Evolutionary conservation across 495 filamentous ascomycete genomes (phyloP).

Genomic region (Hyaloscypha variabilis): DNA sequence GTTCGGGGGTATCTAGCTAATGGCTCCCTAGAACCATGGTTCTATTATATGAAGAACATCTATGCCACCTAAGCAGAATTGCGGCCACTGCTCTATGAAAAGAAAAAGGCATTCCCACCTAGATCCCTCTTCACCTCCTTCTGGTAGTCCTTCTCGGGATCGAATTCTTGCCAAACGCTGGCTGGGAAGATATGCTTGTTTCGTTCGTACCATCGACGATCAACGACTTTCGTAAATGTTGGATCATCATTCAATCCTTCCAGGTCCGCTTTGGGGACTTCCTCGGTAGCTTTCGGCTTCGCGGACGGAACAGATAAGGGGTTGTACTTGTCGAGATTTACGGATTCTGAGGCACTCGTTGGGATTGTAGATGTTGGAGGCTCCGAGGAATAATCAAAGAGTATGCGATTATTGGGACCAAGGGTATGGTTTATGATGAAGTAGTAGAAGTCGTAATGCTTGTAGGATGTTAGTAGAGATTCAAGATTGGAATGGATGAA

Average conservation of each 20-base stretch:
- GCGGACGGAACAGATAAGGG: slow-evolving; percentile 46
- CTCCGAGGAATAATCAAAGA: slow-evolving; percentile 76
- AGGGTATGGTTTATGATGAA: slow-evolving; percentile 86
- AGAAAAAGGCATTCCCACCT: slow-evolving; percentile 93
- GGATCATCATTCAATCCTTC: slow-evolving; percentile 83
- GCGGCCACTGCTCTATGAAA: slow-evolving; percentile 45
- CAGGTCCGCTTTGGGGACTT: slow-evolving; percentile 44
- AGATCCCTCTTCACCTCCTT: slow-evolving; percentile 79
- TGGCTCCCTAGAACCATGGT: background rate
- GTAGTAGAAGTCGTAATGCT: slow-evolving; percentile 98
- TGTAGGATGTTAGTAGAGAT: slow-evolving; percentile 8
- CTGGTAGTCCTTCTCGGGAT: slow-evolving; percentile 83
- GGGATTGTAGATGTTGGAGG: slow-evolving; percentile 36
- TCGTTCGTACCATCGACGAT: slow-evolving; percentile 92
- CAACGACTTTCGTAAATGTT: slow-evolving; percentile 89
- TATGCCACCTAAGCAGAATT: background rate
- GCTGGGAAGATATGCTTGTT: slow-evolving; percentile 99
- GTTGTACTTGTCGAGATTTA: slow-evolving; percentile 38
- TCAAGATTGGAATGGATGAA: background rate
- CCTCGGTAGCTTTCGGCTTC: slow-evolving; percentile 36
- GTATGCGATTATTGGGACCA: slow-evolving; percentile 67
- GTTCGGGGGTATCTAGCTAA: slow-evolving; percentile 10
- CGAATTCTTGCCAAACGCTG: slow-evolving; percentile 94
- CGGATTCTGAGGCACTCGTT: slow-evolving; percentile 8
- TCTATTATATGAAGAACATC: background rate